These are phyloP conservation scores for Gossypium aridum DNA, from an alignment of 441 rosid species.

Conservation along the genomic window DNA sequence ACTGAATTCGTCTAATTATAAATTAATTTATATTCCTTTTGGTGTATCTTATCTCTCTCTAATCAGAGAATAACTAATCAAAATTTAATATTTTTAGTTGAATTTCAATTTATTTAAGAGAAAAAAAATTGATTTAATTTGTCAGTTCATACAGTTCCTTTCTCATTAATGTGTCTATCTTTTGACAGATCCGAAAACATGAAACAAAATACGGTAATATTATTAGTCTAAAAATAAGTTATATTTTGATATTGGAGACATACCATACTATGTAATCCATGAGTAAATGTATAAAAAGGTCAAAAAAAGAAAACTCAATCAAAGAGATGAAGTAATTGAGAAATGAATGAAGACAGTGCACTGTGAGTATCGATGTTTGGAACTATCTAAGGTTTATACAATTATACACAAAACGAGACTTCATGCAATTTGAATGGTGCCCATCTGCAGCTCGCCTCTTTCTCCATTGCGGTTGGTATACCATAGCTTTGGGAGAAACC, in stretches of 20 bases:
- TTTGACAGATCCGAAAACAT: not conserved
- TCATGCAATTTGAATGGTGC: conserved; percentile 5
- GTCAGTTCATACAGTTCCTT: no score
- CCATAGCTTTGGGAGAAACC: not conserved
- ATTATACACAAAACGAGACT: conserved; percentile 14
- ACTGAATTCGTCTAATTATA: no score
- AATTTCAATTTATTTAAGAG: no score
- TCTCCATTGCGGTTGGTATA: conserved; percentile 13
- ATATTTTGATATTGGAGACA: not conserved
- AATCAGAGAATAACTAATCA: no score
- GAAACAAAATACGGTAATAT: not conserved
- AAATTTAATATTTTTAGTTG: no score
- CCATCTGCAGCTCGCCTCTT: conserved; percentile 17
- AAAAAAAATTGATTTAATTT: no score
- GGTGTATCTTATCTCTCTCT: no score
- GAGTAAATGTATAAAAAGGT: not conserved
- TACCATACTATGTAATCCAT: not conserved
- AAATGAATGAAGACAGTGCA: not conserved
- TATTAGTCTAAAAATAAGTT: not conserved
- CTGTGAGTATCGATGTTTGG: not conserved
- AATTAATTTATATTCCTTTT: no score
- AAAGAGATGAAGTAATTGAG: not conserved
- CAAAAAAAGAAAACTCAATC: not conserved
- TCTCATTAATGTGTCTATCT: not conserved
- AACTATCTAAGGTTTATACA: conserved; percentile 26